Percentiles rank a stretch among this genome's conserved stretches.
Evolutionary conservation across 495 filamentous ascomycete genomes (phyloP).

Genomic region (Hypoxylon fragiforme): DNA sequence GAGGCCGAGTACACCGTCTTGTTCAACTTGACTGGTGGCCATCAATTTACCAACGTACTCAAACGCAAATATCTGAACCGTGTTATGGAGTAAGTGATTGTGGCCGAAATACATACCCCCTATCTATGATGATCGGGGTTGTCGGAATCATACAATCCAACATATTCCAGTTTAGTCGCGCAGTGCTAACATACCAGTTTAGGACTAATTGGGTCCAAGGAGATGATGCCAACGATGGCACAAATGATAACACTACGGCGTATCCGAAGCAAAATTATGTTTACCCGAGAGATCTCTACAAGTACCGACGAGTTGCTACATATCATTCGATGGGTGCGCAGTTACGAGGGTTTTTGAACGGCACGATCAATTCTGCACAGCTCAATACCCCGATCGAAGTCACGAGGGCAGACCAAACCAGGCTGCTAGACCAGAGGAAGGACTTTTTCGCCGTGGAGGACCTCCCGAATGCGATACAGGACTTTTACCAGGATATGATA

Average conservation of each 20-base stretch:
- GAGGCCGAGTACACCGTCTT: conserved; percentile 40
- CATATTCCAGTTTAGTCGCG: too few relatives aligned
- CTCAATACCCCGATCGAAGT: conserved; percentile 40
- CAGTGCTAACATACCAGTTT: too few relatives aligned
- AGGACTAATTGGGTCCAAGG: conserved; percentile 35
- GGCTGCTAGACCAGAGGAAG: conserved; percentile 33
- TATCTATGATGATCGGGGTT: background rate
- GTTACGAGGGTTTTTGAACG: conserved; percentile 42
- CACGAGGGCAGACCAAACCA: conserved; percentile 43
- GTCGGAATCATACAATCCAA: too few relatives aligned
- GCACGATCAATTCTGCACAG: conserved; percentile 38
- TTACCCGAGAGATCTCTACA: conserved; percentile 29
- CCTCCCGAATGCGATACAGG: conserved; percentile 28
- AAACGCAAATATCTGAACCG: conserved; percentile 32
- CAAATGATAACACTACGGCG: conserved; percentile 45
- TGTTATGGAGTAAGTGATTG: conserved; percentile 36
- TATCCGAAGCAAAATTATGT: conserved; percentile 40
- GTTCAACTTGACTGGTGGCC: conserved; percentile 38
- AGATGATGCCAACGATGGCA: conserved; percentile 41
- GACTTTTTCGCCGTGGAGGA: conserved; percentile 36
- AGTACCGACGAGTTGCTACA: conserved; percentile 40
- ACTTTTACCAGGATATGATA: conserved; percentile 44
- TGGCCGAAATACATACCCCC: background rate
- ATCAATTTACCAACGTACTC: conserved; percentile 35
- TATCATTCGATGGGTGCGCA: conserved; percentile 42